Evolutionary conservation across 441 rosid species (phyloP), one percentile per base, ranked within the genome.

Genomic region (Corymbia citriodora): DNA sequence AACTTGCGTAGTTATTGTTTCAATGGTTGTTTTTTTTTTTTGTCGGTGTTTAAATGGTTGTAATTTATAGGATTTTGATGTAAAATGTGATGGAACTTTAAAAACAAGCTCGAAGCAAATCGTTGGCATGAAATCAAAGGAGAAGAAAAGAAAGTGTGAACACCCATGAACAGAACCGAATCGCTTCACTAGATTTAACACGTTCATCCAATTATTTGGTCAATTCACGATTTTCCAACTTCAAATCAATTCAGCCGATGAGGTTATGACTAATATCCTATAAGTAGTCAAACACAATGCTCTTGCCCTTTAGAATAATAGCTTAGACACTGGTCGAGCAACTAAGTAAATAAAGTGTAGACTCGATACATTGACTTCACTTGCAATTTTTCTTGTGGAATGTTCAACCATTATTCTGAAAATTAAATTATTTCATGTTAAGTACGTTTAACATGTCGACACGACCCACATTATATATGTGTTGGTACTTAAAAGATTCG

Each of bases 161-260:
- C 19, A 36, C 16, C 15, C 16, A 72, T 36, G 27, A 72, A 1
- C 27, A 36, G 1, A 36, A 72, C 82, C 5, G 2, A 72, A 36
- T 1, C 1, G 27, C 15, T 36, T 70, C 25, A 33, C 6, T 6
- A 2, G 8, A 13, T 33, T 70, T 4, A 10, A 70, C 81, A 2
- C 25, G 0, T 5, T 33, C 48, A 70, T 18, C 48, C 1, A 70
- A 0, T 70, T 31, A n/a, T 70, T 25, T 1, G 1, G 2, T 33
- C 7, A 2, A 33, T 9, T 70, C 81, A 70, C 13, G 4, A 1
- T 65, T n/a, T 5, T 70, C 48, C 2, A 17, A 36, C 3, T 9
- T 33, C 3, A 33, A 70, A 70, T 70, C 81, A 70, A 70, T 70
- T 18, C 8, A 4, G 13, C 21, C 14, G 8, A 33, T 18, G 33